Conservation (phyloP, 2,329 filamentous ascomycete genomes). For the Claviceps lovelessii region DNA sequence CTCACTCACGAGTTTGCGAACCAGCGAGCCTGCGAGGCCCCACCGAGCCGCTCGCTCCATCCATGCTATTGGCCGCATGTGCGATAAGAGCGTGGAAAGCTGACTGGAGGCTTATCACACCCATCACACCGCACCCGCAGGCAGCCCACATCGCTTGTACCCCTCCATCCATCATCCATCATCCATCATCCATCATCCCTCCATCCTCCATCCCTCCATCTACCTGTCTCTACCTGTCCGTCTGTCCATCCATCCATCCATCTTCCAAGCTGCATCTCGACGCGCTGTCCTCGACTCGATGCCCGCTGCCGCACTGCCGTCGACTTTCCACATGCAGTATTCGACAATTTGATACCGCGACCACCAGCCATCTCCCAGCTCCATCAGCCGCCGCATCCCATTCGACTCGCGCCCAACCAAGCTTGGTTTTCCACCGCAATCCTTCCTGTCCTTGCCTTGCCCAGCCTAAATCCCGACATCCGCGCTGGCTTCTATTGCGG, state of each 20-base stretch:
- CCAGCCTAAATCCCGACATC: background rate
- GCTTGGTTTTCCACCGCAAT: background rate
- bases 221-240: too few species aligned
- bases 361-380: background rate
- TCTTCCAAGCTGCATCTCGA: background rate
- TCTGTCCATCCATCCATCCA: too few species aligned
- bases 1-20: too few species aligned
- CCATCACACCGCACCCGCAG: too few species aligned
- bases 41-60: too few species aligned
- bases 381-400: background rate
- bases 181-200: too few species aligned
- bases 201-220: too few species aligned
- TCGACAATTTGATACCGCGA: background rate
- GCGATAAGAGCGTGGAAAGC: background rate
- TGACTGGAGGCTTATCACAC: too few species aligned
- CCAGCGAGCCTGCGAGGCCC: too few species aligned
- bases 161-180: background rate
- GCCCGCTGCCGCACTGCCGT: background rate
- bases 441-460: background rate
- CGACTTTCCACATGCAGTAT: background rate
- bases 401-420: slow-evolving; percentile 1
- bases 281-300: background rate
- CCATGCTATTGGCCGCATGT: too few species aligned
- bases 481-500: background rate
- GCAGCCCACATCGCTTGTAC: too few species aligned